phyloP scores from a whole-genome alignment of 2,329 filamentous ascomycete species.

The Neodidymelliopsis sp. region DNA sequence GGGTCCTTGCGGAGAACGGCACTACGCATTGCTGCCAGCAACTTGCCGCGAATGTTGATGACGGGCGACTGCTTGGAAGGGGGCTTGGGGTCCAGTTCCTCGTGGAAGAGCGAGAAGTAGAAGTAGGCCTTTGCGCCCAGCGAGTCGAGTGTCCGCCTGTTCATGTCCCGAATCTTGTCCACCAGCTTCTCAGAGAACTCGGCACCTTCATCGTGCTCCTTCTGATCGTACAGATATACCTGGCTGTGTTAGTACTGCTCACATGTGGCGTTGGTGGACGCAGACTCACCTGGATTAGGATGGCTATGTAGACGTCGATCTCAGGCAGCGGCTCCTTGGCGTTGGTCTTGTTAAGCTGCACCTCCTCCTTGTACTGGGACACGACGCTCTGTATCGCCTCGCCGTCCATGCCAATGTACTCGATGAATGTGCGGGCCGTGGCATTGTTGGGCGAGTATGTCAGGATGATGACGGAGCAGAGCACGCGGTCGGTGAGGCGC shows the following conservation, averaged over 20 bases:
- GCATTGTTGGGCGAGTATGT: conserved; percentile 75
- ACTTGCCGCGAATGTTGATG: conserved; percentile 82
- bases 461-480: conserved; percentile 81
- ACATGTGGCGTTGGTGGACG: not conserved
- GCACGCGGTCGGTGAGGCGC: conserved; percentile 80
- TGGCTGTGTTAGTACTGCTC: conserved; percentile 56
- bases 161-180: conserved; percentile 84
- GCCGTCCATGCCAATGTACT: conserved; percentile 72
- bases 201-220: conserved; percentile 79
- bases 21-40: conserved; percentile 88
- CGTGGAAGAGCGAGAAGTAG: conserved; percentile 95
- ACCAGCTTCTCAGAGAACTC: conserved; percentile 85
- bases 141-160: conserved; percentile 92
- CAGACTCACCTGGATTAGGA: conserved; percentile 62
- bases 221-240: conserved; percentile 87
- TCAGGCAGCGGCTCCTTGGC: conserved; percentile 82
- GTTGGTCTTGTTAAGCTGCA: conserved; percentile 64
- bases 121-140: conserved; percentile 96
- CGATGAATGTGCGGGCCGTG: conserved; percentile 73
- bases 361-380: conserved; percentile 70
- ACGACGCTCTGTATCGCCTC: conserved; percentile 65
- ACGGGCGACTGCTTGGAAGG: conserved; percentile 89
- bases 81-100: conserved; percentile 85
- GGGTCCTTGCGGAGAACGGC: conserved; percentile 97
- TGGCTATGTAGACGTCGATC: conserved; percentile 86